These are phyloP conservation scores for Chalaropsis ovoidea DNA, from an alignment of 2,329 filamentous ascomycete species.

Conservation along the genomic window DNA sequence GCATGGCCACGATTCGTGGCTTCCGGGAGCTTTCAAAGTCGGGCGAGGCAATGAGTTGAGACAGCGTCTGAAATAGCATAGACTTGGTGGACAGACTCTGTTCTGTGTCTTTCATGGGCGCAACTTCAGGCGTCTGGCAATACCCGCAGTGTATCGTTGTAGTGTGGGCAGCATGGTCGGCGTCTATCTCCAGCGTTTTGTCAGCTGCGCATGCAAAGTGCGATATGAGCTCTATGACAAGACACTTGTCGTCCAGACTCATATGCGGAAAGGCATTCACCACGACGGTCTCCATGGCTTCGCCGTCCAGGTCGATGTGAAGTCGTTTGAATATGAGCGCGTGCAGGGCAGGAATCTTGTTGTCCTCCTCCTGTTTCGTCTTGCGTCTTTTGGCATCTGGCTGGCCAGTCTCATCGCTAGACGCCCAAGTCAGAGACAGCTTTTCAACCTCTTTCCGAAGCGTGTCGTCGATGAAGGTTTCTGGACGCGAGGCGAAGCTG, in stretches of 20 bases:
- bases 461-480: conserved; percentile 27
- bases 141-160: conserved; percentile 20
- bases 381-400: conserved; percentile 31
- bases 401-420: conserved; percentile 27
- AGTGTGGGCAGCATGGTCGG: not conserved
- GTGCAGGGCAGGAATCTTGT: conserved; percentile 10
- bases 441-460: conserved; percentile 30
- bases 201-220: conserved; percentile 48
- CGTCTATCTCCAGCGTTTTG: conserved; percentile 33
- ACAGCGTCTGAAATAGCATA: conserved; percentile 33
- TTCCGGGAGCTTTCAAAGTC: conserved; percentile 46
- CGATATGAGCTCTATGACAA: conserved; percentile 46
- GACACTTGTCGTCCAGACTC: conserved; percentile 42
- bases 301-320: conserved; percentile 28
- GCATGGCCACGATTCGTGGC: conserved; percentile 59
- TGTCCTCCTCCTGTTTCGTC: conserved; percentile 19
- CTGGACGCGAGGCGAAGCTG: conserved; percentile 22
- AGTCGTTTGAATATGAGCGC: conserved; percentile 29
- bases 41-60: conserved; percentile 37
- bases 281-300: conserved; percentile 30
- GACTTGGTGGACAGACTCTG: conserved; percentile 17
- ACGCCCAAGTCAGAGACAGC: conserved; percentile 29
- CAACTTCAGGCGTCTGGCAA: conserved; percentile 20
- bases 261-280: conserved; percentile 37
- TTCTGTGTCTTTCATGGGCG: conserved; percentile 19